Evolutionary conservation across 176 grass and related monocot species (phyloP).

Genomic region (Elaeis guineensis): DNA sequence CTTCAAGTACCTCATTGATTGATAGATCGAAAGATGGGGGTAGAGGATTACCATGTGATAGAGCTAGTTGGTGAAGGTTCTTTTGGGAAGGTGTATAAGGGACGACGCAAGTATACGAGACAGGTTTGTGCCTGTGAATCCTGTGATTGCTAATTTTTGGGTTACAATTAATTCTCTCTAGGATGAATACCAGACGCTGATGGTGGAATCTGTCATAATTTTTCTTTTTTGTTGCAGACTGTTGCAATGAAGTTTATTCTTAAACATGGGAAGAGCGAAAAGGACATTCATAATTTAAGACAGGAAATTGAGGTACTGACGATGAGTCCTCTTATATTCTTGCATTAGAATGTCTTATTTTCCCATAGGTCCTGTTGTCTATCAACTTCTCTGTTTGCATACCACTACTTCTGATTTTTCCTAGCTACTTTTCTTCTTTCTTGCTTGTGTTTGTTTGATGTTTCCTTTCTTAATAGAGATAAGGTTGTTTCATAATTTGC

Average conservation of each 20-base stretch:
- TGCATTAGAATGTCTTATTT: too few relatives aligned
- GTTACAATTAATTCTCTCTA: background rate
- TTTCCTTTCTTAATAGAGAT: too few relatives aligned
- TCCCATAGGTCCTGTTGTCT: too few relatives aligned
- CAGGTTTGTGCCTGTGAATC: slow-evolving; percentile 35
- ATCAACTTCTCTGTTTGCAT: too few relatives aligned
- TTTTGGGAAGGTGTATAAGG: slow-evolving; percentile 96
- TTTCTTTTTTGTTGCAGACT: slow-evolving; percentile 38
- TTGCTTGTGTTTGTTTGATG: too few relatives aligned
- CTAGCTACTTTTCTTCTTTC: too few relatives aligned
- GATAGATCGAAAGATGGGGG: slow-evolving; percentile 29
- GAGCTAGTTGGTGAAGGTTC: slow-evolving; percentile 83
- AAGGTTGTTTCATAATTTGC: too few relatives aligned
- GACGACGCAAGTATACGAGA: slow-evolving; percentile 65
- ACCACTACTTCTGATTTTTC: too few relatives aligned
- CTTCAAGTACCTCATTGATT: too few relatives aligned
- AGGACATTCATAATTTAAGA: slow-evolving; percentile 89
- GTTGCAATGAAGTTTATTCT: slow-evolving; percentile 97
- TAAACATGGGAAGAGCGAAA: slow-evolving; percentile 83
- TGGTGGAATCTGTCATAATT: background rate
- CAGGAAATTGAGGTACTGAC: slow-evolving; percentile 75
- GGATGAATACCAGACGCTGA: background rate
- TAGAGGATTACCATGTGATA: slow-evolving; percentile 84
- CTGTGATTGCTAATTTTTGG: background rate
- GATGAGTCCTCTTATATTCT: too few relatives aligned